A percentile compares a stretch with the other conserved stretches of the same genome.
phyloP scores from a whole-genome alignment of 1,139 yeast species.

The Protomyces arabidopsidicola region DNA sequence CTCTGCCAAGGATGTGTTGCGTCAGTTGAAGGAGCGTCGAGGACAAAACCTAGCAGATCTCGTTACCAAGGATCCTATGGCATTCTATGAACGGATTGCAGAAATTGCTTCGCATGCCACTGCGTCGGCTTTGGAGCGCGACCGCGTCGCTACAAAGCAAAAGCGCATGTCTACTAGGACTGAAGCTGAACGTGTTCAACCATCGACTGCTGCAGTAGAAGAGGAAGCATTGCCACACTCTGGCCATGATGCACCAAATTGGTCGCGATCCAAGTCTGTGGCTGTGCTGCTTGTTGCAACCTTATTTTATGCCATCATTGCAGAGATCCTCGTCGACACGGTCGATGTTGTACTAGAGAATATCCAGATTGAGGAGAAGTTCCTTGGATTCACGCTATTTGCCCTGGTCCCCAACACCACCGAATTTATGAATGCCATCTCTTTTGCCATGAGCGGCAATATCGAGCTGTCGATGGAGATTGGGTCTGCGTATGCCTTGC shows the following conservation, averaged over 20 bases:
- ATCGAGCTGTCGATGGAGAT: constrained; percentile 94
- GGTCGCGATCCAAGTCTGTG: constrained; percentile 85
- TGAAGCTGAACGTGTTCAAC: background rate
- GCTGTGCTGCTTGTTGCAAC: constrained; percentile 84
- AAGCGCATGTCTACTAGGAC: background rate
- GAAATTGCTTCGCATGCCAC: constrained; percentile 26
- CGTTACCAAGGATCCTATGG: background rate
- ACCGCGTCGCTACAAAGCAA: constrained; percentile 7
- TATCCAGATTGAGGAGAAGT: constrained; percentile 78
- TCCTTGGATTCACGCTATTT: constrained; percentile 86
- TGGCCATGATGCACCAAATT: constrained; percentile 95
- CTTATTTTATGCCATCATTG: constrained; percentile 80
- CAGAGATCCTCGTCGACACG: constrained; percentile 89
- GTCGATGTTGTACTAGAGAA: constrained; percentile 81
- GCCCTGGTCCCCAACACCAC: constrained; percentile 97
- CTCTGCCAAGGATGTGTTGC: constrained; percentile 8
- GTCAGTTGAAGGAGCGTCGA: constrained; percentile 4
- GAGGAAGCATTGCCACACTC: constrained; percentile 46
- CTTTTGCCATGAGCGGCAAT: constrained; percentile 93
- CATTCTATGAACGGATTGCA: constrained; percentile 24
- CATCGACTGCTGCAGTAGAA: constrained; percentile 17
- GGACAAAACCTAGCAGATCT: constrained; percentile 9
- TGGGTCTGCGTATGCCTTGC: constrained; percentile 95
- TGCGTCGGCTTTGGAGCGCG: constrained; percentile 25
- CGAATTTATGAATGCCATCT: constrained; percentile 92